These are phyloP conservation scores for Beauveria rudraprayagi DNA, from an alignment of 2,329 filamentous ascomycete genomes.

Conservation along the genomic window DNA sequence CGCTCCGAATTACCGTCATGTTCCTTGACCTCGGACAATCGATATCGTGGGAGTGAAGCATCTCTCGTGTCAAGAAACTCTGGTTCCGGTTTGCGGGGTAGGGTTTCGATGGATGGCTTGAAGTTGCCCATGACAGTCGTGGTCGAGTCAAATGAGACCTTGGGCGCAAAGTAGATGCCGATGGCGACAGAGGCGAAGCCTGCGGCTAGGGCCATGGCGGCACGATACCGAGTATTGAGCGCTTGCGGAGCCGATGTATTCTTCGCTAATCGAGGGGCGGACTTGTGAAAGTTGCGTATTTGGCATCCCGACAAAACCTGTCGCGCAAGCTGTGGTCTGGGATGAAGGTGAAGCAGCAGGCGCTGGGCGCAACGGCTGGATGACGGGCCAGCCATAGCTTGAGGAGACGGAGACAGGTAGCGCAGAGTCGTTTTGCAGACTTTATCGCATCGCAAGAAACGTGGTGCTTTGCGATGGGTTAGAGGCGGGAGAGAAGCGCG, in stretches of 20 bases:
- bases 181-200: background rate
- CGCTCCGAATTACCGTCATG: slow-evolving; percentile 43
- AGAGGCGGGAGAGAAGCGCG: background rate
- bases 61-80: slow-evolving; percentile 24
- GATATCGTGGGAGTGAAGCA: slow-evolving; percentile 38
- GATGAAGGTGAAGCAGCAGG: slow-evolving; percentile 1
- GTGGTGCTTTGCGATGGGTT: background rate
- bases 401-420: background rate
- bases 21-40: slow-evolving; percentile 42
- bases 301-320: background rate
- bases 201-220: background rate
- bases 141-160: background rate
- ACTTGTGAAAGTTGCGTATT: background rate
- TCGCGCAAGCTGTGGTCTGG: background rate
- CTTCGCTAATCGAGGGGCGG: background rate
- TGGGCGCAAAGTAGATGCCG: background rate
- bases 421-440: background rate
- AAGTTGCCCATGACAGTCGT: background rate
- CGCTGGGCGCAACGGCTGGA: slow-evolving; percentile 12
- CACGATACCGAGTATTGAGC: background rate
- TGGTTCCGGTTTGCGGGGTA: background rate
- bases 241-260: background rate
- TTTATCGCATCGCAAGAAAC: background rate
- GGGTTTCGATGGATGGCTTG: slow-evolving; percentile 1
- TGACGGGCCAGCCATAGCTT: slow-evolving; percentile 13